phyloP scores from a whole-genome alignment of 2,329 filamentous ascomycete species.

The Diaporthe sp. region DNA sequence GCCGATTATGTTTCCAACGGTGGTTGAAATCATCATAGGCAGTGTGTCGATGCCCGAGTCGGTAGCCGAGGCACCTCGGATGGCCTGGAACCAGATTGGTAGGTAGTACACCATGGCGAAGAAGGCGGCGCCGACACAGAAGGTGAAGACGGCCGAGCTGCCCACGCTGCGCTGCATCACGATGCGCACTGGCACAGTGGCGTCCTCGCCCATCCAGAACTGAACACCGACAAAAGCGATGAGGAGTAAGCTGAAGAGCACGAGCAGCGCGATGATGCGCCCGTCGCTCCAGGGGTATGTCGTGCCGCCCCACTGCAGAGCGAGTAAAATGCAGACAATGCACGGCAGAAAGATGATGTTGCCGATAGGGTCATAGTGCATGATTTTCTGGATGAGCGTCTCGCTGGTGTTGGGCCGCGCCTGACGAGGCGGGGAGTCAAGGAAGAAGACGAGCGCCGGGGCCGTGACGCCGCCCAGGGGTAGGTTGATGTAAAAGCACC shows the following conservation, averaged over 20 bases:
- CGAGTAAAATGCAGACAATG: constrained; percentile 58
- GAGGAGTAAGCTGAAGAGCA: constrained; percentile 51
- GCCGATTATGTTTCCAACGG: constrained; percentile 40
- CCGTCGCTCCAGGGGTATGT: constrained; percentile 43
- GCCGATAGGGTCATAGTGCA: constrained; percentile 40
- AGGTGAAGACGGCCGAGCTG: constrained; percentile 49
- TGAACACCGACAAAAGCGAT: constrained; percentile 7
- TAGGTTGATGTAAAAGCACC: constrained; percentile 47
- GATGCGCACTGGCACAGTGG: constrained; percentile 56
- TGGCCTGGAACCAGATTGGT: constrained; percentile 50
- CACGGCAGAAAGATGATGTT: constrained; percentile 42
- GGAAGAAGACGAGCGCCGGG: constrained; percentile 33
- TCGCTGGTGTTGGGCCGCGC: constrained; percentile 43
- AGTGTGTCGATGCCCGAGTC: constrained; percentile 43
- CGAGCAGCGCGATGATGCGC: constrained; percentile 52
- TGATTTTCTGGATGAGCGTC: background rate
- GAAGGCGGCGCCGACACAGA: constrained; percentile 48
- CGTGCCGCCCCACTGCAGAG: constrained; percentile 57
- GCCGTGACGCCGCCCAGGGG: constrained; percentile 42
- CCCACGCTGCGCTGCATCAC: constrained; percentile 54
- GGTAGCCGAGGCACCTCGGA: constrained; percentile 45
- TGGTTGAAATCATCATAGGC: constrained; percentile 43
- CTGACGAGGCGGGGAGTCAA: constrained; percentile 40
- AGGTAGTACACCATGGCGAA: constrained; percentile 49
- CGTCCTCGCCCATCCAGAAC: background rate